Evolutionary conservation across 1,139 yeast species (phyloP).

Genomic region (Yamadazyma dushanensis): DNA sequence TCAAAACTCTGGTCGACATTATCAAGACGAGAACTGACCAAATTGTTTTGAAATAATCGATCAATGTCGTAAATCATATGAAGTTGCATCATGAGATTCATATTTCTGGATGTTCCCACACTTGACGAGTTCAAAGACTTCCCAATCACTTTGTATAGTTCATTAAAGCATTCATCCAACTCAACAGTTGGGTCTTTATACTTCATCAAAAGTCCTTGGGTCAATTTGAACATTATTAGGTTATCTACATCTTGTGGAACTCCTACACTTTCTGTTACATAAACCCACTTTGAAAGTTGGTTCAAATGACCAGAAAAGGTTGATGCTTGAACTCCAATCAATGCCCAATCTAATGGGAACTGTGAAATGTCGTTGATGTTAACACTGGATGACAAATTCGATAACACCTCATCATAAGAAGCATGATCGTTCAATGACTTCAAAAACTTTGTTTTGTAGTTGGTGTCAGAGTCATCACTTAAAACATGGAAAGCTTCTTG

Average conservation of each 20-base stretch:
- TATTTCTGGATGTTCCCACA: slow-evolving; percentile 60
- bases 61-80: slow-evolving; percentile 72
- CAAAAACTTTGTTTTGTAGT: slow-evolving; percentile 36
- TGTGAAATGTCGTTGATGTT: slow-evolving; percentile 22
- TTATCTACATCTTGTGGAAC: slow-evolving; percentile 51
- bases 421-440: slow-evolving; percentile 45
- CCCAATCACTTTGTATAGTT: slow-evolving; percentile 60
- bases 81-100: slow-evolving; percentile 56
- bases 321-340: slow-evolving; percentile 74
- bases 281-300: slow-evolving; percentile 58
- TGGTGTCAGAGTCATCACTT: slow-evolving; percentile 39
- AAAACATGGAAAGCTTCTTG: slow-evolving; percentile 80
- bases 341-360: slow-evolving; percentile 54
- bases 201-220: slow-evolving; percentile 47
- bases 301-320: slow-evolving; percentile 60
- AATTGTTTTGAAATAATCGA: slow-evolving; percentile 16
- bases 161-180: slow-evolving; percentile 28
- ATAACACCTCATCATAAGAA: slow-evolving; percentile 40
- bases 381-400: slow-evolving; percentile 27
- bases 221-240: slow-evolving; percentile 64
- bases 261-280: slow-evolving; percentile 35
- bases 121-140: slow-evolving; percentile 58
- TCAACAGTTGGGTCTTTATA: slow-evolving; percentile 36
- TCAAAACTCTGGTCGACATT: slow-evolving; percentile 64
- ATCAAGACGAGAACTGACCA: slow-evolving; percentile 39